phyloP scores from a whole-genome alignment of 2,329 filamentous ascomycete genomes.

The Canariomyces notabilis region DNA sequence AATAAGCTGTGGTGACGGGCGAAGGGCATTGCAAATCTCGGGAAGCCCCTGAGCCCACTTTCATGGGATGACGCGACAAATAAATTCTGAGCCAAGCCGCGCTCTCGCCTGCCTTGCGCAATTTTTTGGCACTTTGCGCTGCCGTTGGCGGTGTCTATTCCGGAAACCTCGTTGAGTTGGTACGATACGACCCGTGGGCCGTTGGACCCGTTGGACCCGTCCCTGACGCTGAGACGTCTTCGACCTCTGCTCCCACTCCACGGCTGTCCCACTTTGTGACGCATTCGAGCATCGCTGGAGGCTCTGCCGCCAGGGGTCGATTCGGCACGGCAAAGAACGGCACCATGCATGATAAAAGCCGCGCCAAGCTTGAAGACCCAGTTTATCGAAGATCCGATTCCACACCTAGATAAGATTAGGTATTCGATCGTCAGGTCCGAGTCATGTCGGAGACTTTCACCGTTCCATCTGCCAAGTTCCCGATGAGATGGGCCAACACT shows the following conservation, averaged over 20 bases:
- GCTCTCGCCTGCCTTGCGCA: background rate
- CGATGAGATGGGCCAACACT: background rate
- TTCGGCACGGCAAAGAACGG: slow-evolving; percentile 9
- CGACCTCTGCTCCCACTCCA: background rate
- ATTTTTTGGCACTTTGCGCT: slow-evolving; percentile 1
- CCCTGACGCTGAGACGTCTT: background rate
- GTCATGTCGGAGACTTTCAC: slow-evolving; percentile 13
- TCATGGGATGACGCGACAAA: slow-evolving; percentile 10
- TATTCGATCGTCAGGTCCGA: slow-evolving; percentile 16
- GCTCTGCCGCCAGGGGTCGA: background rate
- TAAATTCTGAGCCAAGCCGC: slow-evolving; percentile 7
- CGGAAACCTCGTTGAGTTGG: background rate
- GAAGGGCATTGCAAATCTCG: background rate
- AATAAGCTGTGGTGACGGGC: background rate
- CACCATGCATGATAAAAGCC: slow-evolving; percentile 11
- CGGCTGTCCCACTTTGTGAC: slow-evolving; percentile 18
- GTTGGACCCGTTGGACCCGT: no score
- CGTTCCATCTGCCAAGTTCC: slow-evolving; percentile 1
- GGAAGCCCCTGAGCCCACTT: slow-evolving; percentile 9
- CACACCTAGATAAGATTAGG: background rate
- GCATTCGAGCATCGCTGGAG: slow-evolving; percentile 5
- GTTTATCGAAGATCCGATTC: slow-evolving; percentile 6
- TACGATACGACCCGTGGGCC: background rate
- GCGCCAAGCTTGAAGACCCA: background rate
- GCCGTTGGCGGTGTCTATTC: slow-evolving; percentile 6